These are phyloP conservation scores for Magnolia sinica DNA, from an alignment of 164 flowering plant species.

Conservation along the genomic window DNA sequence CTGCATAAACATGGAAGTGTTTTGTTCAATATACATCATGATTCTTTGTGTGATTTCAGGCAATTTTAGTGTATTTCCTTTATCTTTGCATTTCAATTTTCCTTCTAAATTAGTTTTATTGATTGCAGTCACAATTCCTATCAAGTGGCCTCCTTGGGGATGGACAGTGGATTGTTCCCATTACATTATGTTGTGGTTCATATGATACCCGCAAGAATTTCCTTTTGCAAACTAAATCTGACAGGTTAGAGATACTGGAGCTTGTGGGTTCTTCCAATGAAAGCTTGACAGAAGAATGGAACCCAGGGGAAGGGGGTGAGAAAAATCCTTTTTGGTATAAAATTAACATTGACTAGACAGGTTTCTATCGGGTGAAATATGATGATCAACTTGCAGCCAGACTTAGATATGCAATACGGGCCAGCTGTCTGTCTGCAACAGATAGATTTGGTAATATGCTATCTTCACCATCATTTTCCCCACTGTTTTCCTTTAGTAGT, in stretches of 20 bases:
- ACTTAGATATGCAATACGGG: slow-evolving; percentile 75
- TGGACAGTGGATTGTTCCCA: slow-evolving; percentile 95
- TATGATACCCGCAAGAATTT: slow-evolving; percentile 59
- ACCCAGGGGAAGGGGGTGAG: slow-evolving; percentile 8
- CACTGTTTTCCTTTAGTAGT: neutral
- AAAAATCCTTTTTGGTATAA: slow-evolving; percentile 49
- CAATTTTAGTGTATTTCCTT: neutral
- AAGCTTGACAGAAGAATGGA: slow-evolving; percentile 1
- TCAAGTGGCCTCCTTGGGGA: slow-evolving; percentile 72
- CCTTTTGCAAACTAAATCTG: slow-evolving; percentile 49
- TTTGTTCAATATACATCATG: neutral
- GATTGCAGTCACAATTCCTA: slow-evolving; percentile 73
- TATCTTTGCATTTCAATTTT: neutral
- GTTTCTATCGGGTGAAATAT: slow-evolving; percentile 94
- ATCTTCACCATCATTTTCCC: slow-evolving; percentile 7
- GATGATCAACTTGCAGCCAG: slow-evolving; percentile 71
- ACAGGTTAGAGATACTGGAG: slow-evolving; percentile 41
- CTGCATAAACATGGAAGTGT: neutral
- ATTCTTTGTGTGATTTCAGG: neutral
- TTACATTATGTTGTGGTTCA: slow-evolving; percentile 76
- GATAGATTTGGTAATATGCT: slow-evolving; percentile 76
- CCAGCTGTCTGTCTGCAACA: slow-evolving; percentile 49
- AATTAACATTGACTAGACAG: slow-evolving; percentile 79
- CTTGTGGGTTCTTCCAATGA: slow-evolving; percentile 26
- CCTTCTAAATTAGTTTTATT: neutral